Base-by-base conservation (phyloP, 129 eudicot species). In the Cynara cardunculus region DNA sequence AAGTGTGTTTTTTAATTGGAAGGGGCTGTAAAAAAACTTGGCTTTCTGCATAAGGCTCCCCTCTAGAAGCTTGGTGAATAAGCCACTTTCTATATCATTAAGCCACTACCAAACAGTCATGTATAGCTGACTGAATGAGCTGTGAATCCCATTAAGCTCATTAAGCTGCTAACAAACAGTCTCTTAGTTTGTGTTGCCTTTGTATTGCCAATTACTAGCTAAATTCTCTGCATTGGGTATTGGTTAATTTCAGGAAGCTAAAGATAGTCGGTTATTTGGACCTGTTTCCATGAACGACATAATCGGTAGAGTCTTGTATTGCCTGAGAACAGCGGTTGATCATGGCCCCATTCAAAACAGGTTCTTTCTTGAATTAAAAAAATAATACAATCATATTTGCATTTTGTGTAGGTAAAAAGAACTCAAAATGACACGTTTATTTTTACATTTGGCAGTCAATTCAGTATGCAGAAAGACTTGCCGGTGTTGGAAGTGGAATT, bases 321-420 rank as follows among this genome's bases (percentile, higher is more conserved):
- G 93, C 85, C 86, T 96, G 74, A 90, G 92, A 79, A 88, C 84
- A 7, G 98, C 97, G 0, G 97, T 96, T 11, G 99, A 96, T 88
- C 99, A 96, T 69, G 97, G 97, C 59, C 97, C 97, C 77, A 86
- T 96, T 69, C 90, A 84, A 75, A 96, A 96, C 85, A 96, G 99
- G 99, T 92, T 61, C 56, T 78, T 46, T 71, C n/a, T 44, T 3
- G 10, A 31, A 46, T 68, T 86, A 3, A 30, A 78, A 61, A 22
- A n/a, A 25, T 14, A 26, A 74, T 5, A 19, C 24, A 7, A 6
- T 2, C 18, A 4, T 59, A 21, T 11, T 0, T 30, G 12, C 37
- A 35, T 26, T 74, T 75, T 72, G 5, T 16, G 18, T 46, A n/a
- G 3, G 41, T 19, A 7, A 32, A 71, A 80, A 67, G n/a, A 62